A percentile compares a stretch with the other conserved stretches of the same genome.
Conservation (phyloP, 108 stramenopile species). For the Nannochloropsis gaditana region DNA sequence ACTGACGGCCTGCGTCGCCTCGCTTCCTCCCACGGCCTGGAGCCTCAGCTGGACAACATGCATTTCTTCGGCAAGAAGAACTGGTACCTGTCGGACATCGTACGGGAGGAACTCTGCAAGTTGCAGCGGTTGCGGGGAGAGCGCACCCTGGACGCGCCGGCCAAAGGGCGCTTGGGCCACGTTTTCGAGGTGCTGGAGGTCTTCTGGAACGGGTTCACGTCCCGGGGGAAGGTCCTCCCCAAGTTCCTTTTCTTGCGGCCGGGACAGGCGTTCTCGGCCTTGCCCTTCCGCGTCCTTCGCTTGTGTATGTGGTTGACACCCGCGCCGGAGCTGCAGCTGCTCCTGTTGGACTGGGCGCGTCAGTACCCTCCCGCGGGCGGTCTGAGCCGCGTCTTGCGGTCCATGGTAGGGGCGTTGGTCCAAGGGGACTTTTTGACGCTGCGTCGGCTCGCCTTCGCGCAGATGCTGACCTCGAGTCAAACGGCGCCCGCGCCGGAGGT, state of each 20-base stretch:
- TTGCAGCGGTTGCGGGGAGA: background rate
- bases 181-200: background rate
- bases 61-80: conserved; percentile 18
- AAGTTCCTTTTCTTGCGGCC: conserved; percentile 3
- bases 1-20: background rate
- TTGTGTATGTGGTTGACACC: conserved; percentile 20
- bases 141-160: background rate
- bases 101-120: background rate
- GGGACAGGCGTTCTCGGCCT: background rate
- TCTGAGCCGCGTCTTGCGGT: background rate
- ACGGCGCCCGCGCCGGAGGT: background rate
- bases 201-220: background rate
- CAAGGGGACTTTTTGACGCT: conserved; percentile 1
- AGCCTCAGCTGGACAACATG: conserved; percentile 5
- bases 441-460: background rate
- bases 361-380: conserved; percentile 13
- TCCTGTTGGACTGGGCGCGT: conserved; percentile 11
- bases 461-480: background rate
- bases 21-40: background rate
- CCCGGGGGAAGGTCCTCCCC: background rate
- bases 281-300: background rate
- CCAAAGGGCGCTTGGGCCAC: conserved; percentile 5
- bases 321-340: conserved; percentile 8
- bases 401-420: background rate
- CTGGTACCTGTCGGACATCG: conserved; percentile 13